These are phyloP conservation scores for Zarea fungicola DNA, from an alignment of 2,329 filamentous ascomycete species.

Conservation along the genomic window DNA sequence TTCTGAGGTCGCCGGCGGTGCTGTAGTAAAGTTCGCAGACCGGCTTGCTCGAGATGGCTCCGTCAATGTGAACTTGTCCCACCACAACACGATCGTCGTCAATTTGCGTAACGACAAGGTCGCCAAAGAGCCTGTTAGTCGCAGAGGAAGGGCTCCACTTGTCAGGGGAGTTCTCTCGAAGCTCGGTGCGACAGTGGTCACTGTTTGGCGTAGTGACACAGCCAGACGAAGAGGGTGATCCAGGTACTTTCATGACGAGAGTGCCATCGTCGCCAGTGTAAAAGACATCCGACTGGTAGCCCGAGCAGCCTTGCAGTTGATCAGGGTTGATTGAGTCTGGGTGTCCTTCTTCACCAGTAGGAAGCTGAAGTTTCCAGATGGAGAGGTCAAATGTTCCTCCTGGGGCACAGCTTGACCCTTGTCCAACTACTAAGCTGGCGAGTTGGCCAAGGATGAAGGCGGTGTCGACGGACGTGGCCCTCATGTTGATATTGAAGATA, in stretches of 20 bases:
- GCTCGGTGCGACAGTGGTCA: slow-evolving; percentile 36
- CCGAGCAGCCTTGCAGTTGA: too few species aligned
- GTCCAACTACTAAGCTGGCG: too few species aligned
- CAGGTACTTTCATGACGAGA: slow-evolving; percentile 35
- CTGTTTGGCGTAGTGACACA: slow-evolving; percentile 36
- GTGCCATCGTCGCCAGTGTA: too few species aligned
- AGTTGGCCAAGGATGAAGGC: too few species aligned
- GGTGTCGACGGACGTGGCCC: too few species aligned
- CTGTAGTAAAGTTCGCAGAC: slow-evolving; percentile 35
- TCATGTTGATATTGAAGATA: too few species aligned
- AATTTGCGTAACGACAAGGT: slow-evolving; percentile 27
- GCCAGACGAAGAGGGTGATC: slow-evolving; percentile 26
- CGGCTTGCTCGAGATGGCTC: slow-evolving; percentile 31
- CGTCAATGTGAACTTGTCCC: slow-evolving; percentile 35
- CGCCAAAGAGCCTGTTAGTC: slow-evolving; percentile 27
- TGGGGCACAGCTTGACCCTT: too few species aligned
- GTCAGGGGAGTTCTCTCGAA: slow-evolving; percentile 30
- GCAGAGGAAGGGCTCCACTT: slow-evolving; percentile 26
- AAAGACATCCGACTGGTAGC: too few species aligned
- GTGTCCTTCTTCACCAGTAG: too few species aligned
- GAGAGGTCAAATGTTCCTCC: too few species aligned
- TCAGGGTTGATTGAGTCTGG: too few species aligned
- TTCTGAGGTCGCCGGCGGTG: slow-evolving; percentile 25
- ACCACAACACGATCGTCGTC: slow-evolving; percentile 31
- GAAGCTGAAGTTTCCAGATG: too few species aligned